Conservation (phyloP, 768 basidiomycete genomes). For the Tricholoma flavovirens region DNA sequence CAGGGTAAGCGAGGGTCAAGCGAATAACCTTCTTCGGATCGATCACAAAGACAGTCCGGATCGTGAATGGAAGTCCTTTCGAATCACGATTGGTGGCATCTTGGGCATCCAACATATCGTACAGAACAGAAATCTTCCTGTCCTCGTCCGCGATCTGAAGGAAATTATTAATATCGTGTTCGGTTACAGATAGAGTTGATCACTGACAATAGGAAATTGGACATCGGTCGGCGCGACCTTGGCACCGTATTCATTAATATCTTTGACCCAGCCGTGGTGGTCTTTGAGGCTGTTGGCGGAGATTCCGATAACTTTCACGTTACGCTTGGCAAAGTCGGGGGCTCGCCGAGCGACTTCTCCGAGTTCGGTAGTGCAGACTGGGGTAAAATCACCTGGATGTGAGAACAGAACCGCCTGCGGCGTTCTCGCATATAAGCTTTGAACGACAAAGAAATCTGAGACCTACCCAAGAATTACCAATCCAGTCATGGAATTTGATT, state of each 20-base stretch:
- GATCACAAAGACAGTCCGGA: conserved; percentile 96
- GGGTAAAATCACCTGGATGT: conserved; percentile 91
- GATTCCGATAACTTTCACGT: conserved; percentile 91
- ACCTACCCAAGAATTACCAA: conserved; percentile 80
- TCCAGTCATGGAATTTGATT: conserved; percentile 93
- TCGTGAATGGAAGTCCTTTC: conserved; percentile 94
- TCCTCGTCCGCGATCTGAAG: conserved; percentile 86
- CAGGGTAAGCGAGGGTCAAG: conserved; percentile 86
- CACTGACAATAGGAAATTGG: conserved; percentile 86
- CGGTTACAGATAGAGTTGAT: neutral
- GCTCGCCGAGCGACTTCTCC: conserved; percentile 90
- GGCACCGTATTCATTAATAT: conserved; percentile 78
- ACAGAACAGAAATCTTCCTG: conserved; percentile 76
- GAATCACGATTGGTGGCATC: conserved; percentile 85
- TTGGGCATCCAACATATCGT: conserved; percentile 96
- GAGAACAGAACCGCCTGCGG: conserved; percentile 85
- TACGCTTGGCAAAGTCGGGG: conserved; percentile 78
- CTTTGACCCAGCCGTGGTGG: conserved; percentile 85
- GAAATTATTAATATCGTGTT: neutral
- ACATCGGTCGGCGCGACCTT: conserved; percentile 68
- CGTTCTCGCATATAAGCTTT: neutral
- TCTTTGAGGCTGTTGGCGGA: conserved; percentile 85
- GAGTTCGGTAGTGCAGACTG: conserved; percentile 95
- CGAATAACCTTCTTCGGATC: conserved; percentile 97
- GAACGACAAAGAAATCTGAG: conserved; percentile 1